Conservation (phyloP, 345 rosid species). For the Physaria fendleri region DNA sequence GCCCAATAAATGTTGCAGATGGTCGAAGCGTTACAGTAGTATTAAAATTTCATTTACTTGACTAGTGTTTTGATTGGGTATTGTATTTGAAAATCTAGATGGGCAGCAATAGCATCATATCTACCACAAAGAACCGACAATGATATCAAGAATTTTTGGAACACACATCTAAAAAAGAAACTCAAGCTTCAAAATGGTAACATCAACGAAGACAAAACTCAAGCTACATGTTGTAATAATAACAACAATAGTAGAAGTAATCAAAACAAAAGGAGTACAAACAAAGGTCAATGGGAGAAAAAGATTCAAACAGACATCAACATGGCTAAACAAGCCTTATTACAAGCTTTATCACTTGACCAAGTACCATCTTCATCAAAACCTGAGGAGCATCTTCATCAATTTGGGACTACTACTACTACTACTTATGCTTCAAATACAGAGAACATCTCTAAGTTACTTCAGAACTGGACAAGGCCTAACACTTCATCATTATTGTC, state of each 20-base stretch:
- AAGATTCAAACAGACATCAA: conserved; percentile 84
- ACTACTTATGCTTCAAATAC: conserved; percentile 54
- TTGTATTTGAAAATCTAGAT: conserved; percentile 37
- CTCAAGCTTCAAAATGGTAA: conserved; percentile 27
- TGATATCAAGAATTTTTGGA: conserved; percentile 92
- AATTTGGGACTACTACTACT: too few species aligned
- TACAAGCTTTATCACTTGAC: conserved; percentile 71
- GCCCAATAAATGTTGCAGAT: too few species aligned
- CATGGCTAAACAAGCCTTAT: conserved; percentile 76
- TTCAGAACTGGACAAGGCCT: conserved; percentile 51
- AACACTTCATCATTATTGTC: conserved; percentile 27
- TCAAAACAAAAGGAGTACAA: conserved; percentile 11
- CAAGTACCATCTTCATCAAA: conserved; percentile 34
- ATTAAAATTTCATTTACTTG: neutral
- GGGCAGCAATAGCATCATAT: conserved; percentile 99
- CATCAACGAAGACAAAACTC: conserved; percentile 13
- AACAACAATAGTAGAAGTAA: neutral
- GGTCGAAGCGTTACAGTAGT: too few species aligned
- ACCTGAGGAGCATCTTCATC: too few species aligned
- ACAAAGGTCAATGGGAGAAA: conserved; percentile 86
- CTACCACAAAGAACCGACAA: conserved; percentile 97
- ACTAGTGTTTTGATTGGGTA: neutral
- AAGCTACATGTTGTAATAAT: conserved; percentile 3
- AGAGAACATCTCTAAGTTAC: conserved; percentile 62
- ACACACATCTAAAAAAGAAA: conserved; percentile 86